Base-by-base conservation (phyloP, 768 basidiomycete genomes). In the Tylopilus balloui region DNA sequence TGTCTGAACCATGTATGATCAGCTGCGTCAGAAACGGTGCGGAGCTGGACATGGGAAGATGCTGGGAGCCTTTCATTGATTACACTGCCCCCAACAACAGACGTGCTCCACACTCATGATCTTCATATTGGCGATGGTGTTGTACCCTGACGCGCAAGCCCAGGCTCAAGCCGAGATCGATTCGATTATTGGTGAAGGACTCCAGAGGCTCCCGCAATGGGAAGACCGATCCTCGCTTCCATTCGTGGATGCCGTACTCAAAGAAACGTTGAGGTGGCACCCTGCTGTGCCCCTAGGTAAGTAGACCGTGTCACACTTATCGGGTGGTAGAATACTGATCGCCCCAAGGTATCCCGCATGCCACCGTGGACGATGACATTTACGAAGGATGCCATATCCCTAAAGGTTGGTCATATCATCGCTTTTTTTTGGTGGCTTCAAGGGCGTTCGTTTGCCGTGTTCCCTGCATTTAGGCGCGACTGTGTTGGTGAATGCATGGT, bases 301-400 rank as follows among this genome's bases (percentile, higher is more conserved):
- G 50, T 29, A 10, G 20, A 24, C 21, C 17, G 23, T 19, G 5
- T 17, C 5, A 20, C 21, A 40, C 48, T 31, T 29, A 6, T 24
- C 3, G 7, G 12, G 13, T 12, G n/a, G 0, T 12, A n/a, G 14
- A 31, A 35, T 1, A 45, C 35, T 41, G 31, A 42, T 50, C 9
- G 4, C 21, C 23, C 17, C 19, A 37, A 62, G 67, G 64, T 5
- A 47, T 68, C n/a, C 63, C 67, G 6, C 71, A 71, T 42, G 52
- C 58, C 14, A 51, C 59, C 4, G 71, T 71, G 2, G 57, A 69
- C 29, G 72, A 75, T 46, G 76, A 74, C 42, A 47, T 69, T 14
- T 76, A 76, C 50, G 62, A 69, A 39, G 71, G 73, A 19, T 76
- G 76, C 47, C 54, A 76, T 6, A 83, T 83, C 36, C 79, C 81